Base-by-base conservation (phyloP, 768 basidiomycete species). In the Tulasnella sp. region DNA sequence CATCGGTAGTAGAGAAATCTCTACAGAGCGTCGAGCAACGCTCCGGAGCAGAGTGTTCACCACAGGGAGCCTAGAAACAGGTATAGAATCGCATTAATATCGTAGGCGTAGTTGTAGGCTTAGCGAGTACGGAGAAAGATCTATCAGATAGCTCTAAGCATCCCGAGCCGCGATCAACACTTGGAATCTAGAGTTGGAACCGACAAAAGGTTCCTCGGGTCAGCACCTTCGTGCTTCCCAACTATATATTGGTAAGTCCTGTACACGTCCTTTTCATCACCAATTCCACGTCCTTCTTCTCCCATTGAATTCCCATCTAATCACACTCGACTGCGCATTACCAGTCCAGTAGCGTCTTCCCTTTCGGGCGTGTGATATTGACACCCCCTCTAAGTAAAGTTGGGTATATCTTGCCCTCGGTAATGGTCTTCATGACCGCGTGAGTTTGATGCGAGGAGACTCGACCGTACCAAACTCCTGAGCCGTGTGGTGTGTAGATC, bases 401-500 rank as follows among this genome's bases (percentile, higher is more conserved):
- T 0, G 95, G 92, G 19, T 99, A 86, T 72, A 99, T 87, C 80
- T 90, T 87, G 2, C 97, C 97, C 25, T 88, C 86, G 75, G 96
- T 86, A 78, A 99, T 90, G 22, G 97, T 99, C 79, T 94, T 91
- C 79, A 90, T 87, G 68, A 96, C 94, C 75, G 96, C 90, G 6
- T 91, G 88, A 77, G 96, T 92, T 80, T 97, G 93, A 81, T 94
- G 91, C 9, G 96, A 91, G 34, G 92, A 91, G 7, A 97, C 95
- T 34, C 97, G 90, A 29, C 97, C 97, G 80, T 98, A 98, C 91
- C 95, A 98, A 37, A 98, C 87, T 49, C 90, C 89, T 31, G 92
- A 88, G 29, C 96, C 96, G 76, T 89, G 87, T 0, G 96, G 95
- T 67, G 90, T 93, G 83, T 93, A 91, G 81, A 98, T 93, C 92